phyloP scores from a whole-genome alignment of 441 rosid species.

The Populus tomentosa region DNA sequence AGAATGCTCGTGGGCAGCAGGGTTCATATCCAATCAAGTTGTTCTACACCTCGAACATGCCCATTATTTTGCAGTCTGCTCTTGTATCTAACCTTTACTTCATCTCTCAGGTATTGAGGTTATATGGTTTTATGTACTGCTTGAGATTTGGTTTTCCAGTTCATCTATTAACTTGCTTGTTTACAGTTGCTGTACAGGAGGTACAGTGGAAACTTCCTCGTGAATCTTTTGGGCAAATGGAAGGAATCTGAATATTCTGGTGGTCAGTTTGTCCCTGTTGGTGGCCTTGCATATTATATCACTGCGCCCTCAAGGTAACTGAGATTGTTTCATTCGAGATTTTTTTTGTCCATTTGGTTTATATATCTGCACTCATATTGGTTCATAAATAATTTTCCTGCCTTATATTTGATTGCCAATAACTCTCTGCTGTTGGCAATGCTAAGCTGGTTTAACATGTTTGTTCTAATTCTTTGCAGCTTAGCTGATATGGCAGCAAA shows the following conservation, averaged over 20 bases:
- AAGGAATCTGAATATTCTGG: slow-evolving; percentile 83
- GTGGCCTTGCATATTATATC: slow-evolving; percentile 81
- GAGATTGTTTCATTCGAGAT: not conserved
- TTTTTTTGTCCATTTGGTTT: too few species aligned
- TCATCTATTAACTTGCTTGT: not conserved
- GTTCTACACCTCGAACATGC: slow-evolving; percentile 83
- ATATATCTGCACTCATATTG: not conserved
- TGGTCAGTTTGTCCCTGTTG: slow-evolving; percentile 84
- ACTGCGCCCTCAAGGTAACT: slow-evolving; percentile 81
- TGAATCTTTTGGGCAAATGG: slow-evolving; percentile 81
- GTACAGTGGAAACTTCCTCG: slow-evolving; percentile 73
- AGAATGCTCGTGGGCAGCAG: slow-evolving; percentile 83
- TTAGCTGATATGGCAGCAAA: slow-evolving; percentile 82
- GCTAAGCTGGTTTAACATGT: slow-evolving; percentile 2
- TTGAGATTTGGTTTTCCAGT: not conserved
- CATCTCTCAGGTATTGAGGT: slow-evolving; percentile 73
- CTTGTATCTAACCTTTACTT: slow-evolving; percentile 90
- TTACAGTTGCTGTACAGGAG: slow-evolving; percentile 67
- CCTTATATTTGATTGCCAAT: not conserved
- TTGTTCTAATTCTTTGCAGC: slow-evolving; percentile 33
- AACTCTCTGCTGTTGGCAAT: not conserved
- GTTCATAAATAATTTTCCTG: not conserved
- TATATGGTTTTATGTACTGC: not conserved
- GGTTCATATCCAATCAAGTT: slow-evolving; percentile 91
- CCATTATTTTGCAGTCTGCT: slow-evolving; percentile 84